These are phyloP conservation scores for Boletus semigastroideus DNA, from an alignment of 1,284 basidiomycete genomes.

Conservation along the genomic window DNA sequence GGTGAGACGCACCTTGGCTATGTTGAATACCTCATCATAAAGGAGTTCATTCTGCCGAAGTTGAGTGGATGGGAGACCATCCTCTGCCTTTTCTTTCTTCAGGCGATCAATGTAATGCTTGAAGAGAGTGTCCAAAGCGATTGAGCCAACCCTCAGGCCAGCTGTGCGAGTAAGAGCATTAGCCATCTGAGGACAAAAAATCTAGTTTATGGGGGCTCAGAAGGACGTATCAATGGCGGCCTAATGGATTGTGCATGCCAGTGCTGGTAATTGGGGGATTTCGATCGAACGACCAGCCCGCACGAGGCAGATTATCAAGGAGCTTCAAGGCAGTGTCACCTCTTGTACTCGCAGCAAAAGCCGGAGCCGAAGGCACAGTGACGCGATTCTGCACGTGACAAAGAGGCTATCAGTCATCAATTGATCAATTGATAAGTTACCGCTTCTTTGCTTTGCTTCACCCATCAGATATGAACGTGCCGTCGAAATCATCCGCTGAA, in stretches of 20 bases:
- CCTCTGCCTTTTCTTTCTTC: slow-evolving; percentile 41
- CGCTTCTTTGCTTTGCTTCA: no score
- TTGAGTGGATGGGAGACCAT: slow-evolving; percentile 35
- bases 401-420: no score
- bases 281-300: no score
- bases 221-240: not conserved
- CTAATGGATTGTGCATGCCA: not conserved
- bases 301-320: no score
- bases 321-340: no score
- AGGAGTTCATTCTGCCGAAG: slow-evolving; percentile 76
- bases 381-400: no score
- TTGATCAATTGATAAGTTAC: no score
- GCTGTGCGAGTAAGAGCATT: slow-evolving; percentile 61
- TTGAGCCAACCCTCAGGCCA: slow-evolving; percentile 66
- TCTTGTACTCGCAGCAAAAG: no score
- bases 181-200: slow-evolving; percentile 22
- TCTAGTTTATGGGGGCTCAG: not conserved
- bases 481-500: not conserved
- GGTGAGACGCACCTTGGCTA: slow-evolving; percentile 65
- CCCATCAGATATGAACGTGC: not conserved
- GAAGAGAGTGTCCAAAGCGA: slow-evolving; percentile 76
- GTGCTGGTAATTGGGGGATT: no score
- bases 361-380: no score
- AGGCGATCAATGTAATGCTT: slow-evolving; percentile 79
- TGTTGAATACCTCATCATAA: slow-evolving; percentile 80